Percentiles rank a stretch among this genome's conserved stretches.
phyloP scores from a whole-genome alignment of 768 basidiomycete species.

The Tylopilus sp. region DNA sequence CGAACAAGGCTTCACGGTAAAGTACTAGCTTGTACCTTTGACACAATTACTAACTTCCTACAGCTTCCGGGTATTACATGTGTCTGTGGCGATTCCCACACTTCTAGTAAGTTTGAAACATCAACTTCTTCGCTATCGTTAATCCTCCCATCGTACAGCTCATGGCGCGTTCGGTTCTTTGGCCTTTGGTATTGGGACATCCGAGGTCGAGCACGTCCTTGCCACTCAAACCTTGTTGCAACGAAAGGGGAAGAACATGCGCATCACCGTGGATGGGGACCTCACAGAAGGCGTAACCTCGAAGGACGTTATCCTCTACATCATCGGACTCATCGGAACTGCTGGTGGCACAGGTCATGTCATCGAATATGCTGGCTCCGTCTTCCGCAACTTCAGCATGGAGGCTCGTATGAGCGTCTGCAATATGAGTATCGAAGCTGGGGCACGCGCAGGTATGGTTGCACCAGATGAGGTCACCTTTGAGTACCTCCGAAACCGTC shows the following conservation, averaged over 20 bases:
- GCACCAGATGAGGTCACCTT: constrained; percentile 89
- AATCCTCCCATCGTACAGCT: constrained; percentile 40
- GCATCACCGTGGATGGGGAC: constrained; percentile 81
- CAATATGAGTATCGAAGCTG: constrained; percentile 96
- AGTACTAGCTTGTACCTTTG: constrained; percentile 11
- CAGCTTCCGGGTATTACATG: constrained; percentile 76
- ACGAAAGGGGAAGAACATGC: constrained; percentile 89
- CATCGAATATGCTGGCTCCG: constrained; percentile 89
- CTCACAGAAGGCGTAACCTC: constrained; percentile 80
- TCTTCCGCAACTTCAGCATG: constrained; percentile 82
- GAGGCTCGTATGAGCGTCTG: constrained; percentile 89
- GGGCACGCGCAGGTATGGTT: constrained; percentile 90
- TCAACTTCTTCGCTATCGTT: neutral
- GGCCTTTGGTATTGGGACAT: constrained; percentile 91
- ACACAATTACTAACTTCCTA: neutral
- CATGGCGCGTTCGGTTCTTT: constrained; percentile 93
- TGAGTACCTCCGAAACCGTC: constrained; percentile 75
- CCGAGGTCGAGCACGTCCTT: constrained; percentile 91
- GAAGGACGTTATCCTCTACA: constrained; percentile 88
- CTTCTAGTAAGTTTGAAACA: constrained; percentile 61
- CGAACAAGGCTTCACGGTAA: constrained; percentile 87
- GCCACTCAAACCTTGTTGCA: constrained; percentile 89
- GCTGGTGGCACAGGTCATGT: constrained; percentile 90
- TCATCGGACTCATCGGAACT: constrained; percentile 90
- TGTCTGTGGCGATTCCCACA: constrained; percentile 93